These are phyloP conservation scores for Tubosaeta sp. DNA, from an alignment of 768 basidiomycete genomes.

Conservation along the genomic window DNA sequence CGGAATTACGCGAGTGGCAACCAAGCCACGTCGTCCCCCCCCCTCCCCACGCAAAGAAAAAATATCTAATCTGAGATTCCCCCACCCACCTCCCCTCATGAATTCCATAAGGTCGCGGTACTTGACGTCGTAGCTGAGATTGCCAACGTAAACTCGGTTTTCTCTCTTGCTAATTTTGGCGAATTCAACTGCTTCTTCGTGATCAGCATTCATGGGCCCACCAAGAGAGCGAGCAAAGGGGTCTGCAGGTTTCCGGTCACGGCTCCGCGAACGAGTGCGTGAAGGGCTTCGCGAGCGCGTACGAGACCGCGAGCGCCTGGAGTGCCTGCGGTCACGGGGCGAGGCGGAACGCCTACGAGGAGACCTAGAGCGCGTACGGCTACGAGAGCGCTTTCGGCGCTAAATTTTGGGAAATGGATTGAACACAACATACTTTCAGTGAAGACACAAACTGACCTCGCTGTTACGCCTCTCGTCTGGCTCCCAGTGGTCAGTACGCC, in stretches of 20 bases:
- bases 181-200: slow-evolving; percentile 94
- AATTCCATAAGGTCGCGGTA: slow-evolving; percentile 99
- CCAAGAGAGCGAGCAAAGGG: slow-evolving; percentile 77
- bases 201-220: slow-evolving; percentile 84
- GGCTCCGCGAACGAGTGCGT: slow-evolving; percentile 48
- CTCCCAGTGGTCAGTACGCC: slow-evolving; percentile 74
- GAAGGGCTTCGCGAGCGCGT: slow-evolving; percentile 58
- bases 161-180: slow-evolving; percentile 96
- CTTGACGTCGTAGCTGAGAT: slow-evolving; percentile 97
- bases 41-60: slow-evolving; percentile 42
- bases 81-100: slow-evolving; percentile 99
- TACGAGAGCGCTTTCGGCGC: slow-evolving; percentile 69
- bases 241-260: slow-evolving; percentile 58
- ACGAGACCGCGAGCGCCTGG: slow-evolving; percentile 57
- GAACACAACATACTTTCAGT: not conserved
- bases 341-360: slow-evolving; percentile 62
- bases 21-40: slow-evolving; percentile 21
- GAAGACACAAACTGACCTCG: slow-evolving; percentile 47
- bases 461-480: slow-evolving; percentile 72
- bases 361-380: slow-evolving; percentile 64
- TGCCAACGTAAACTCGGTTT: slow-evolving; percentile 98
- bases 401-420: slow-evolving; percentile 19
- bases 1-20: slow-evolving; percentile 30
- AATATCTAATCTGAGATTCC: slow-evolving; percentile 60
- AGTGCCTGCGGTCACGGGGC: slow-evolving; percentile 51